These are phyloP conservation scores for Nicotiana tomentosiformis DNA, from an alignment of 257 asterid species.

Conservation along the genomic window DNA sequence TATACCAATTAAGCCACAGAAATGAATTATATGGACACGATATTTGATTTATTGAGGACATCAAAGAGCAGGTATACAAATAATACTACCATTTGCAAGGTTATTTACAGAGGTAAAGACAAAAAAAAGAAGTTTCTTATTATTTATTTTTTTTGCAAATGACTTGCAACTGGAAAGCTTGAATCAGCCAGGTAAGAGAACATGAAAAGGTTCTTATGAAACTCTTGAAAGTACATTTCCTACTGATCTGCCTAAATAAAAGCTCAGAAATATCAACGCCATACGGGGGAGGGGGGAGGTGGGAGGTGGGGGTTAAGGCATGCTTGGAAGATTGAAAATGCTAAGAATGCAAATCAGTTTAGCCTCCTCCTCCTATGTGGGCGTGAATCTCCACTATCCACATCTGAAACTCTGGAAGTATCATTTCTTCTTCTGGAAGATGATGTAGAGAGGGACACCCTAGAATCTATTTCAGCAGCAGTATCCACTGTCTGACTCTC, in stretches of 20 bases:
- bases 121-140: not conserved
- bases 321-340: not conserved
- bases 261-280: not conserved
- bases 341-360: conserved; percentile 26
- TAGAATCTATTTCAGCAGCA: conserved; percentile 82
- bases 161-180: not conserved
- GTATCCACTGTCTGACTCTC: conserved; percentile 93
- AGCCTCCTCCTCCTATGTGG: conserved; percentile 86
- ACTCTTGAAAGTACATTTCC: conserved; percentile 8
- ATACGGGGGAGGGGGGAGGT: not conserved
- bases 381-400: conserved; percentile 95
- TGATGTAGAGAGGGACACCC: conserved; percentile 69
- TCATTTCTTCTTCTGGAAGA: conserved; percentile 84
- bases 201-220: not conserved
- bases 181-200: not conserved
- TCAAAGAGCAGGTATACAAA: not conserved
- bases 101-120: conserved; percentile 11
- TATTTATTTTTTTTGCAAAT: not conserved
- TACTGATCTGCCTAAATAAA: conserved; percentile 1
- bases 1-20: not conserved
- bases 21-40: not conserved
- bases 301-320: not conserved
- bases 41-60: not conserved
- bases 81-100: conserved; percentile 7
- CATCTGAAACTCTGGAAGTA: conserved; percentile 70